Evolutionary conservation across 331 rosid genomes (phyloP), one percentile per base, ranked within the genome.

Genomic region (Stylosanthes scabra): DNA sequence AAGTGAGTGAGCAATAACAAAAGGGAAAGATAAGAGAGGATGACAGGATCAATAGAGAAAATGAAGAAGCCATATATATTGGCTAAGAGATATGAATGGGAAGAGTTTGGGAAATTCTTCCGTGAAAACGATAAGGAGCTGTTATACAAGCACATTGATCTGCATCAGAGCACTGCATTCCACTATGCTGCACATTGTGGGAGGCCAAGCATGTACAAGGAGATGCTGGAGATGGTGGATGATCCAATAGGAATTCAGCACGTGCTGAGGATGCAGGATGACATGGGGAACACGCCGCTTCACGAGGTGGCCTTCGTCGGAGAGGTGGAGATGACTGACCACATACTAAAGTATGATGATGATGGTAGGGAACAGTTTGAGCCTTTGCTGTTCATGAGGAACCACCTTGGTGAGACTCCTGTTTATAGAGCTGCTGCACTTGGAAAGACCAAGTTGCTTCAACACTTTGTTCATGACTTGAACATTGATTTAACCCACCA

Each of bases 141-240:
- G 0, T 42, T 42, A 11, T 9, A 34, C 3, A 65, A 70, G 54
- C 42, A 14, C 16, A 74, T 80, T 3, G 83, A 74, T 12, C 57
- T 74, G 42, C 71, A 61, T 9, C 47, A 39, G 41, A 62, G 47
- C 80, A 80, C 83, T 12, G 76, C 80, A 9, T 56, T 80, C n/a
- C 83, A 74, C 15, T 68, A 60, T 58, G 80, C 76, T 74, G 83
- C 83, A 9, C 79, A 62, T 40, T 80, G 74, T 37, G 76, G 83
- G 6, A 68, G 10, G 12, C 60, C 72, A n/a, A 31, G 27, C 29
- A 68, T 74, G 68, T 80, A 74, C 47, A 7, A 27, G 39, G 46
- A 62, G 14, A 68, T 68, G 72, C 46, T 80, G 2, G 9, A 15
- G 27, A 10, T 37, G 58, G 55, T 68, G 42, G 20, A 45, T 3